These are phyloP conservation scores for Kalanchoe fedtschenkoi DNA, from an alignment of 164 flowering plant genomes.

Conservation along the genomic window DNA sequence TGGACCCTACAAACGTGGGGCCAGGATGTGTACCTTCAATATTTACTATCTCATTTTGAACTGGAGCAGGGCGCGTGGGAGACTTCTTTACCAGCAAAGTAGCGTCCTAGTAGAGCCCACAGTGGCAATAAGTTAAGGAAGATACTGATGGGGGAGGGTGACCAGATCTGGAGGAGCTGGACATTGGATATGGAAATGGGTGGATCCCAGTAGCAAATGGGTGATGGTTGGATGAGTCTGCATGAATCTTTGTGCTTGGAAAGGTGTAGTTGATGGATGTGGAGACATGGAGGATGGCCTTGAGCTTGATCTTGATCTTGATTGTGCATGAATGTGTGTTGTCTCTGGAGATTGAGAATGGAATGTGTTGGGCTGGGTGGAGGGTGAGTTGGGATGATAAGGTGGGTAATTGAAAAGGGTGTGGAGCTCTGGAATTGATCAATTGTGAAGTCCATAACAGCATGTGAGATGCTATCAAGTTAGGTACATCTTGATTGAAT, in stretches of 20 bases:
- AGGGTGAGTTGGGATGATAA: no score
- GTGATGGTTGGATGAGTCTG: not conserved
- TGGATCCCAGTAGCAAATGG: no score
- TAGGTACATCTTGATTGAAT: no score
- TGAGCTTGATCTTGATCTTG: no score
- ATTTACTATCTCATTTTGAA: not conserved
- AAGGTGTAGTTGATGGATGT: not conserved
- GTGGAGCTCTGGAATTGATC: no score
- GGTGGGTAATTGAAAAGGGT: no score
- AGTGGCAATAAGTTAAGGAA: not conserved
- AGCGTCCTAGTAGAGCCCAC: not conserved
- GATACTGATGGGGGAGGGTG: not conserved
- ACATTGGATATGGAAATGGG: not conserved
- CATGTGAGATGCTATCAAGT: no score
- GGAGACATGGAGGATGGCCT: not conserved
- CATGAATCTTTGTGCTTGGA: constrained; percentile 2
- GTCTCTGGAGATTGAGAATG: no score
- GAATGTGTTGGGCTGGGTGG: no score
- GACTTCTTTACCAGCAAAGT: not conserved
- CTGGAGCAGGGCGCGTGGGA: not conserved
- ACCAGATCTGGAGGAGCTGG: not conserved
- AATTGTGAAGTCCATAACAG: no score
- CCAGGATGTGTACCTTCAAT: not conserved
- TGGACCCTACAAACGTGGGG: not conserved
- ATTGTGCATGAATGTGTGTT: no score